These are phyloP conservation scores for Spathaspora gorwiae DNA, from an alignment of 805 yeast species.

Conservation along the genomic window DNA sequence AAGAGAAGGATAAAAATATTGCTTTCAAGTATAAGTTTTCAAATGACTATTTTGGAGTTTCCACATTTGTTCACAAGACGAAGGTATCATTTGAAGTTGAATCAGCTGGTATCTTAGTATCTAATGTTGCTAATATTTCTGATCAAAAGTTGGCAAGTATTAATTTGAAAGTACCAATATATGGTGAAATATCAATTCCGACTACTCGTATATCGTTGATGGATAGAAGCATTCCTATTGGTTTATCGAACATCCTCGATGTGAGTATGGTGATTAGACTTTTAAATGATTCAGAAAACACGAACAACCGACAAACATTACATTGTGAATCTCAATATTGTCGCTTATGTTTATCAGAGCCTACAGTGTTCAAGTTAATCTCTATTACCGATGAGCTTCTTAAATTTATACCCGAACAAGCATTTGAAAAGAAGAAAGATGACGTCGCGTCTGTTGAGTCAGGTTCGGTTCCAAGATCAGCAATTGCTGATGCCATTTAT, in stretches of 20 bases:
- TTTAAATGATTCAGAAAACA: constrained; percentile 27
- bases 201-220: constrained; percentile 38
- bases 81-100: constrained; percentile 34
- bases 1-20: constrained; percentile 1
- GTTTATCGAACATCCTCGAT: constrained; percentile 41
- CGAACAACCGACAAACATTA: constrained; percentile 36
- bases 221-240: constrained; percentile 35
- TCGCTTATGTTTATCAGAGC: constrained; percentile 55
- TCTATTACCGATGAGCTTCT: constrained; percentile 25
- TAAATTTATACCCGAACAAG: constrained; percentile 1
- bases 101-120: constrained; percentile 17
- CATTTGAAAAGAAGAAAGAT: background rate
- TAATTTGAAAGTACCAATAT: constrained; percentile 19
- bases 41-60: constrained; percentile 34
- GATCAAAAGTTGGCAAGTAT: background rate
- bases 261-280: constrained; percentile 42
- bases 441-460: background rate
- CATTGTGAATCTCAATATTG: constrained; percentile 58
- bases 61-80: constrained; percentile 26
- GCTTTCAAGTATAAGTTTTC: constrained; percentile 20
- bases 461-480: background rate
- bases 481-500: background rate
- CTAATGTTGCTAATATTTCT: constrained; percentile 16
- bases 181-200: constrained; percentile 40
- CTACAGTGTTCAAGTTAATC: constrained; percentile 38